Evolutionary conservation across 2,329 filamentous ascomycete genomes (phyloP), one percentile per base, ranked within the genome.

Genomic region (Ophiostoma tasmaniense): DNA sequence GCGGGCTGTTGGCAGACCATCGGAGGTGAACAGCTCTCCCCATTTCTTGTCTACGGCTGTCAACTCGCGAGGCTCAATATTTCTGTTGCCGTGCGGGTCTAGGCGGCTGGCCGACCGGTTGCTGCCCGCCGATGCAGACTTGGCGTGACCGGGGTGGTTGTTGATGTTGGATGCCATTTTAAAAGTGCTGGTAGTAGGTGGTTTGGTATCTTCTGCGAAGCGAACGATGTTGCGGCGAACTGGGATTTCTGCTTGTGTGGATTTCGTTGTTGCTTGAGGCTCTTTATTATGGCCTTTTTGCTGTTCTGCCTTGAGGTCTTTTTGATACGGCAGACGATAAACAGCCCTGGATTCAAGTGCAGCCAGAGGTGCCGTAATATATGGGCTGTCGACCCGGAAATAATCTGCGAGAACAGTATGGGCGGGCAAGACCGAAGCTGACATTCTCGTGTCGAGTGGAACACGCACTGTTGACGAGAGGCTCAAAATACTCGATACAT

Each of bases 21-120:
- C 82, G 2, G 82, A 80, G 64, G 90, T 87, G 75, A 96, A 96
- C 2, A 96, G 77, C 11, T 82, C 82, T 6, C 91, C 90, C 92
- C 92, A 96, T 75, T 69, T 71, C 30, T 69, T 69, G 50, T 74
- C 73, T 0, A 73, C 71, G 0, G 69, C 14, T 1, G 70, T 71
- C 45, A 70, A 17, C 30, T 72, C 70, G 17, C 17, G 1, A 0
- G 17, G 13, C 14, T 39, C 33, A 8, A 8, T 7, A 20, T 30
- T 35, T 4, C 62, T 64, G 33, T 28, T 14, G 33, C 30, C 30
- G 7, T 10, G 17, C n/a, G 33, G 2, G 8, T 17, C 30, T 37
- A 33, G 11, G 5, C 61, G 61, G 61, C 33, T 39, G 6, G 17
- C 30, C 33, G 61, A 22, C 33, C 33, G 33, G 33, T 37, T 64